Percentiles rank a stretch among this genome's conserved stretches.
Evolutionary conservation across 768 basidiomycete species (phyloP).

Genomic region (Amanita pallidorosea): DNA sequence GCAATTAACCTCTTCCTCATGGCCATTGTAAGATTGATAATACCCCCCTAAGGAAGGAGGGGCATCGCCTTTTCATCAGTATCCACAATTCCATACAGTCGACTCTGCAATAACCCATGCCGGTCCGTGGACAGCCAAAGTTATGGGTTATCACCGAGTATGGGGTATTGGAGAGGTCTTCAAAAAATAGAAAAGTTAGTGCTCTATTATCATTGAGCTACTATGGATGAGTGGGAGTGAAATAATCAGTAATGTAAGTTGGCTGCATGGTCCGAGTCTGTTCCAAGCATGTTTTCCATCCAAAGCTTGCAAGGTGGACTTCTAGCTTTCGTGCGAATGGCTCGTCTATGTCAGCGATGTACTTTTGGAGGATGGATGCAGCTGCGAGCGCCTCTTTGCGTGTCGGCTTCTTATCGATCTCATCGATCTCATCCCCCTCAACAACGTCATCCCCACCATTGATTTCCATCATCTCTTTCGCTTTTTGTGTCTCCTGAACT

Average conservation of each 20-base stretch:
- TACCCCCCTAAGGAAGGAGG: too few species aligned
- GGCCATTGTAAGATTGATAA: too few species aligned
- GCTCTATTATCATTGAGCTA: neutral
- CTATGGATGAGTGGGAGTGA: neutral
- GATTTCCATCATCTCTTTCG: too few species aligned
- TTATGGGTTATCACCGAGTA: constrained; percentile 7
- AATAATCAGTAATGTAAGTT: neutral
- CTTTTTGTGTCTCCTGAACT: too few species aligned
- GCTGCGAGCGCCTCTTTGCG: neutral
- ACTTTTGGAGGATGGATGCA: neutral
- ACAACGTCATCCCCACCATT: too few species aligned
- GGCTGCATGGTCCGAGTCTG: neutral
- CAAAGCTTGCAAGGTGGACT: neutral
- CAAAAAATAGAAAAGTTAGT: neutral
- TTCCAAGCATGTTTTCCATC: neutral
- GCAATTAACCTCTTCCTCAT: too few species aligned
- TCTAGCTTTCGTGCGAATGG: neutral
- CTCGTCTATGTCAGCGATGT: neutral
- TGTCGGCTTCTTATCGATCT: neutral
- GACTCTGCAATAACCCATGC: too few species aligned
- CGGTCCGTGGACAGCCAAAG: too few species aligned
- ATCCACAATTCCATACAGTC: too few species aligned
- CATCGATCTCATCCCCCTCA: too few species aligned
- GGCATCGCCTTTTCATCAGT: too few species aligned
- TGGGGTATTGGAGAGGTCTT: constrained; percentile 12